These are phyloP conservation scores for Lojkania enalia DNA, from an alignment of 2,329 filamentous ascomycete genomes.

Conservation along the genomic window DNA sequence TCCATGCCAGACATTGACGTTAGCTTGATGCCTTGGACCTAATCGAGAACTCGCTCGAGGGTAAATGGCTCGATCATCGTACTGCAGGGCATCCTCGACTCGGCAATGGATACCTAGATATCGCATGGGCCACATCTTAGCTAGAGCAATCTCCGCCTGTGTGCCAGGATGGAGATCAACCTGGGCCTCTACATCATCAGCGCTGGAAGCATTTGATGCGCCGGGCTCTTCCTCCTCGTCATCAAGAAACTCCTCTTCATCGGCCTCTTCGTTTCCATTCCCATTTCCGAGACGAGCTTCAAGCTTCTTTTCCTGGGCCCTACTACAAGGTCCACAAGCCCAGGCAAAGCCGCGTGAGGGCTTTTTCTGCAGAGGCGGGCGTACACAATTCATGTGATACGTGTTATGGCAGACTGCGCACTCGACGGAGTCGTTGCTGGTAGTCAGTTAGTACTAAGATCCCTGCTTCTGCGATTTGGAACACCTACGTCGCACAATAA, in stretches of 20 bases:
- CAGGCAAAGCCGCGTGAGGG: slow-evolving; percentile 96
- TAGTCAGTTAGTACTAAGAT: slow-evolving; percentile 17
- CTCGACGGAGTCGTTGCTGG: slow-evolving; percentile 89
- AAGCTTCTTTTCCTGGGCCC: slow-evolving; percentile 89
- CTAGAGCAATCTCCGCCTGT: slow-evolving; percentile 86
- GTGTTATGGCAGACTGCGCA: slow-evolving; percentile 94
- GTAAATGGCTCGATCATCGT: slow-evolving; percentile 91
- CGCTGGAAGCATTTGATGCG: slow-evolving; percentile 63
- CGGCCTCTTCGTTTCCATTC: slow-evolving; percentile 55
- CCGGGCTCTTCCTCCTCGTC: slow-evolving; percentile 71
- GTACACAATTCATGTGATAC: slow-evolving; percentile 98
- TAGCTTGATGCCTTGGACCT: slow-evolving; percentile 88
- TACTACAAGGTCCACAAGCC: slow-evolving; percentile 94
- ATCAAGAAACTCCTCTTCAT: slow-evolving; percentile 66
- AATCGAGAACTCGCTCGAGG: slow-evolving; percentile 91
- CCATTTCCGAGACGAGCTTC: slow-evolving; percentile 74
- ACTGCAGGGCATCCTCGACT: slow-evolving; percentile 92
- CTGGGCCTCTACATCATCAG: slow-evolving; percentile 52
- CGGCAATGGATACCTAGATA: slow-evolving; percentile 96
- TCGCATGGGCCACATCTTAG: slow-evolving; percentile 93
- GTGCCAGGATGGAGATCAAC: slow-evolving; percentile 68
- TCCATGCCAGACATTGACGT: slow-evolving; percentile 82
- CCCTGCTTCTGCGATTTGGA: background rate
- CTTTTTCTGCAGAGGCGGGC: slow-evolving; percentile 89
- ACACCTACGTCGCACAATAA: slow-evolving; percentile 84